These are phyloP conservation scores for Plasmodium relictum DNA, from an alignment of 169 alveolate species.

Conservation along the genomic window DNA sequence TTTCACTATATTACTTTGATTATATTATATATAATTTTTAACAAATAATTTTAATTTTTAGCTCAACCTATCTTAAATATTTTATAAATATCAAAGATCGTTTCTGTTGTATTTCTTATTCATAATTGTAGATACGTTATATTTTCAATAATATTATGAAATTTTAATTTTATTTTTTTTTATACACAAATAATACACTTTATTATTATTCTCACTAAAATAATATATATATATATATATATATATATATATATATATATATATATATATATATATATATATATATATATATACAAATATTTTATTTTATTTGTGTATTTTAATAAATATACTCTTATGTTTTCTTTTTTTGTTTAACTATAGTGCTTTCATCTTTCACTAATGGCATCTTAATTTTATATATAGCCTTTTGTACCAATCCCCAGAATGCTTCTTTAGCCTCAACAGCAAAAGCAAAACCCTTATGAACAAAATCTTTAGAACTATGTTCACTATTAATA, in stretches of 20 bases:
- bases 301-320: not conserved
- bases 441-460: conserved; percentile 85
- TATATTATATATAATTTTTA: too few relatives aligned
- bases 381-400: conserved; percentile 78
- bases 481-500: conserved; percentile 65
- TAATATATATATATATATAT: not conserved
- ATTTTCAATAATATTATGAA: too few relatives aligned
- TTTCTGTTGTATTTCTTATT: too few relatives aligned
- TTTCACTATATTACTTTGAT: too few relatives aligned
- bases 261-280: conserved; percentile 7
- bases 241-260: not conserved
- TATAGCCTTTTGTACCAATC: conserved; percentile 79
- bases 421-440: conserved; percentile 80
- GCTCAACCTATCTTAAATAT: too few relatives aligned
- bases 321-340: not conserved
- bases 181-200: too few relatives aligned
- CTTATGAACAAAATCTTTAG: conserved; percentile 15
- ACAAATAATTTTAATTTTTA: too few relatives aligned
- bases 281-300: not conserved
- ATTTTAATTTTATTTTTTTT: too few relatives aligned
- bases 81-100: too few relatives aligned
- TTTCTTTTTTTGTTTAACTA: conserved; percentile 4
- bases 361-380: conserved; percentile 19
- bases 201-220: too few relatives aligned
- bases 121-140: too few relatives aligned